These are phyloP conservation scores for Diplocarpon rosae DNA, from an alignment of 2,329 filamentous ascomycete genomes.

Conservation along the genomic window DNA sequence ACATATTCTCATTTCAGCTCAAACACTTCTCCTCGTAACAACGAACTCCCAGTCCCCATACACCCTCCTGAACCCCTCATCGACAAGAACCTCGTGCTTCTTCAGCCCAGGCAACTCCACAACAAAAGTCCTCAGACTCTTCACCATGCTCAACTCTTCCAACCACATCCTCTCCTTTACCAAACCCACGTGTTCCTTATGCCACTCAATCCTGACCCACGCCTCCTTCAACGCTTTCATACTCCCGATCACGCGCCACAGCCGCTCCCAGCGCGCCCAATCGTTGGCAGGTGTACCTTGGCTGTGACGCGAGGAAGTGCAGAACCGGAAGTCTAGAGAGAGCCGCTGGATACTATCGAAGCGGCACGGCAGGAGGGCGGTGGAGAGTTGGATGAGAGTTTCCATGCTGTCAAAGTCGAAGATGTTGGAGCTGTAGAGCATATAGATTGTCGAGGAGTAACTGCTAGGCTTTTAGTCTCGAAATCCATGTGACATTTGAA, in stretches of 20 bases:
- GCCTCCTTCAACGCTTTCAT: slow-evolving; percentile 12
- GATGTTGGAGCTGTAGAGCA: slow-evolving; percentile 19
- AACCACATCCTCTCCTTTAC: slow-evolving; percentile 13
- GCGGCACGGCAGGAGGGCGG: slow-evolving; percentile 15
- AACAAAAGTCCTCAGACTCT: slow-evolving; percentile 10
- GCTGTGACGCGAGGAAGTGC: slow-evolving; percentile 3
- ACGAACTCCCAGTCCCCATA: slow-evolving; percentile 2
- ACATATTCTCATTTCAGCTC: neutral
- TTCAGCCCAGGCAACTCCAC: slow-evolving; percentile 10
- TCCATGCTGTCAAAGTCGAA: slow-evolving; percentile 22
- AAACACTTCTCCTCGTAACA: neutral
- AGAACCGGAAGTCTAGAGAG: slow-evolving; percentile 14
- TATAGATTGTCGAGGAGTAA: slow-evolving; percentile 16
- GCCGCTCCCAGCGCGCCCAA: slow-evolving; percentile 14
- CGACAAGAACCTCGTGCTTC: slow-evolving; percentile 1
- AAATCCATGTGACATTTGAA: neutral
- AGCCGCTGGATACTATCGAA: slow-evolving; percentile 17
- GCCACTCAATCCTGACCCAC: slow-evolving; percentile 13
- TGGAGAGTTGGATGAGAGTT: slow-evolving; percentile 15
- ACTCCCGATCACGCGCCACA: slow-evolving; percentile 15
- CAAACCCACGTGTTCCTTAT: slow-evolving; percentile 3
- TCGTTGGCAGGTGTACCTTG: slow-evolving; percentile 12
- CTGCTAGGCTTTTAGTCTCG: slow-evolving; percentile 3
- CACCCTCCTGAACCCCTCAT: slow-evolving; percentile 2
- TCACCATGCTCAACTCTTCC: slow-evolving; percentile 13